Evolutionary conservation across 164 flowering plant genomes (phyloP).

Genomic region (Buxus sempervirens): DNA sequence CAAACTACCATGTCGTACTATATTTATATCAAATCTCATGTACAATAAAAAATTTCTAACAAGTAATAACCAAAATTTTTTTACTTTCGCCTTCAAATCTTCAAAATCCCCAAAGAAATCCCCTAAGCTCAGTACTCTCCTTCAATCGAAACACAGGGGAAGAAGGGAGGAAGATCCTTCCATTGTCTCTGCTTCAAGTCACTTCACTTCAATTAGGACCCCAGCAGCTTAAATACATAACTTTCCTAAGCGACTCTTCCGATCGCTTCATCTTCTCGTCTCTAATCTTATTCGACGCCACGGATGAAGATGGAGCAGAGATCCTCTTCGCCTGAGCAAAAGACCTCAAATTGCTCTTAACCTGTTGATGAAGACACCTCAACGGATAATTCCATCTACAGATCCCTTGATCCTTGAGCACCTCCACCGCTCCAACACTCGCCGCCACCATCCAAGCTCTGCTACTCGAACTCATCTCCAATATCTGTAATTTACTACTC

Average conservation of each 20-base stretch:
- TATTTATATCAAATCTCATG: background rate
- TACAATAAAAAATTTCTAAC: too few relatives aligned
- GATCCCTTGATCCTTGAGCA: slow-evolving; percentile 27
- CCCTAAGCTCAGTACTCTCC: too few relatives aligned
- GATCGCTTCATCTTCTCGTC: slow-evolving; percentile 15
- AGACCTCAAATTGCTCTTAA: slow-evolving; percentile 14
- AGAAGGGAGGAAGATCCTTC: too few relatives aligned
- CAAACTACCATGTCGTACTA: too few relatives aligned
- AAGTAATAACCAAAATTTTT: too few relatives aligned
- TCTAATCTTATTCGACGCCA: background rate
- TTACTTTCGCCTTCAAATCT: too few relatives aligned
- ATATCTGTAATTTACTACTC: too few relatives aligned
- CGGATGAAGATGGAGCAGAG: slow-evolving; percentile 13
- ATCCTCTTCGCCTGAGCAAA: slow-evolving; percentile 14
- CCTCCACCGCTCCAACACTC: slow-evolving; percentile 28
- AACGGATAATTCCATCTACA: slow-evolving; percentile 26
- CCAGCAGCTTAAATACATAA: too few relatives aligned
- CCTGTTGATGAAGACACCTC: slow-evolving; percentile 14
- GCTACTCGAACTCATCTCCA: slow-evolving; percentile 9
- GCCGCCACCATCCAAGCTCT: slow-evolving; percentile 26
- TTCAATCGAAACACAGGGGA: too few relatives aligned
- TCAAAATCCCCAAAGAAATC: too few relatives aligned
- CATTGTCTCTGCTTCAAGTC: too few relatives aligned
- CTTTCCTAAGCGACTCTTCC: slow-evolving; percentile 20
- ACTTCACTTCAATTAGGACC: too few relatives aligned